Base-by-base conservation (phyloP, 441 rosid species). In the Macaranga tanarius region DNA sequence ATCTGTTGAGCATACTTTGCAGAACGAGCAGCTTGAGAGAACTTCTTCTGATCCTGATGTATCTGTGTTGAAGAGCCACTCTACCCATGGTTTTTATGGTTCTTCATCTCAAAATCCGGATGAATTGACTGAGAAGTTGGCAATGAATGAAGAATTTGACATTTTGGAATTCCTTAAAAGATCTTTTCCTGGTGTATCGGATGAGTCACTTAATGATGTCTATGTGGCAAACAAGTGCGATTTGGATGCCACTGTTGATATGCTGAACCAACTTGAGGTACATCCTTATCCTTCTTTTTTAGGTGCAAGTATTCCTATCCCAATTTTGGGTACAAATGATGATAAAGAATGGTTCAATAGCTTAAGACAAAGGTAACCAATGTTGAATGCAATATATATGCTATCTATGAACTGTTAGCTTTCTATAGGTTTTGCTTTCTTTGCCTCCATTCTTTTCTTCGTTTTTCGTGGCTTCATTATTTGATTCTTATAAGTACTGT, bases 211-310 rank as follows among this genome's bases (percentile, higher is more conserved):
- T 16, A 74, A 80, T 72, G 96, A 85, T 78, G 96, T 90, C 17
- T 89, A 89, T 80, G 73, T 84, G 54, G 93, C 91, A 0, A 94
- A 88, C 82, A 77, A 72, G 31, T 84, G 90, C n/a, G 97, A 92
- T 79, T 67, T 90, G 63, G 99, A 92, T 59, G 88, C 91, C 23
- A 79, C 92, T 74, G 22, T 87, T 51, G 96, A 94, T 79, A 94
- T 94, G 99, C 85, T 94, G 23, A 81, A 73, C 74, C 92, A 88
- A 73, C 93, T 94, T 60, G 97, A 90, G 97, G 99, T 94, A 79
- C 59, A 62, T 48, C 38, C 51, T 68, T 67, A 25, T 22, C 8
- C 38, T 20, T 9, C 34, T 15, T 62, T 10, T 34, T 28, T 25
- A 5, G 51, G 60, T 61, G 31, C 6, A 8, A 26, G 16, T 19